A percentile compares a stretch with the other conserved stretches of the same genome.
phyloP scores from a whole-genome alignment of 1,284 basidiomycete species.

The Phaffia rhodozyma region DNA sequence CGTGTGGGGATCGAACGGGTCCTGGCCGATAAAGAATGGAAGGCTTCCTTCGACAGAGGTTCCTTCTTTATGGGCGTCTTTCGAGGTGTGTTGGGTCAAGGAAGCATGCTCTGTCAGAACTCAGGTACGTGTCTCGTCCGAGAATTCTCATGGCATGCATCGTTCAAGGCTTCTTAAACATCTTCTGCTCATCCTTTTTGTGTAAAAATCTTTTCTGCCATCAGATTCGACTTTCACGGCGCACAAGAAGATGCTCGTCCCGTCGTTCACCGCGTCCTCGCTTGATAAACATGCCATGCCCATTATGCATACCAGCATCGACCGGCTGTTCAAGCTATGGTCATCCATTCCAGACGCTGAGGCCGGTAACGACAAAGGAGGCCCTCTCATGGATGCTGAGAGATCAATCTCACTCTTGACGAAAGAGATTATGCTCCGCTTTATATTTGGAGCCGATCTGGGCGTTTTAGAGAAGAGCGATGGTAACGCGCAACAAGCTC shows the following conservation, averaged over 20 bases:
- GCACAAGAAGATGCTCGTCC: not conserved
- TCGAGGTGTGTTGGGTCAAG: not conserved
- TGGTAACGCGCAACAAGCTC: not conserved
- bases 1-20: not conserved
- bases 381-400: not conserved
- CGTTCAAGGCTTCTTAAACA: not conserved
- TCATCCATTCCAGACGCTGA: too few species aligned
- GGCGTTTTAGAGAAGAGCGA: not conserved
- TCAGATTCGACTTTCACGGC: not conserved
- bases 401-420: not conserved
- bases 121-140: not conserved
- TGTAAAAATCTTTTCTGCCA: not conserved
- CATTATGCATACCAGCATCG: too few species aligned
- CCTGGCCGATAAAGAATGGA: not conserved
- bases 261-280: too few species aligned
- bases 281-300: too few species aligned
- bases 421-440: not conserved
- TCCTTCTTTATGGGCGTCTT: not conserved
- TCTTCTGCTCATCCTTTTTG: not conserved
- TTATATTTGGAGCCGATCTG: not conserved
- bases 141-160: not conserved
- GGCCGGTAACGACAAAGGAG: too few species aligned
- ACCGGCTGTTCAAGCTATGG: too few species aligned
- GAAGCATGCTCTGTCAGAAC: conserved; percentile 2
- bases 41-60: not conserved